Conservation (phyloP, 306 rosid species). For the Cicer judaicum region DNA sequence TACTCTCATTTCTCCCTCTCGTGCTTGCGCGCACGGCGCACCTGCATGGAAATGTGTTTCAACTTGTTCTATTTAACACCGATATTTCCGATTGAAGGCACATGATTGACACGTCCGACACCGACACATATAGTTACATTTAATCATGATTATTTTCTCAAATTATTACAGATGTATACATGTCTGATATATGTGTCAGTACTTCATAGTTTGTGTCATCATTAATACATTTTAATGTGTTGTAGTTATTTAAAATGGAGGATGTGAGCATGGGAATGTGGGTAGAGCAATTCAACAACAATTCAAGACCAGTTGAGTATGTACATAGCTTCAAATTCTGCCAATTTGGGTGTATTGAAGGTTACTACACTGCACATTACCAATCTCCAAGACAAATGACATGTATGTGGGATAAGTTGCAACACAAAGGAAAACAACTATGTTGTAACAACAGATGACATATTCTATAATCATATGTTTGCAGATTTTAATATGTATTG, state of each 20-base stretch:
- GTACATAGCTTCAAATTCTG: conserved; percentile 66
- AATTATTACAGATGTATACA: no score
- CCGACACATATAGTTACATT: no score
- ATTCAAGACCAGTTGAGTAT: conserved; percentile 54
- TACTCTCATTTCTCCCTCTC: background rate
- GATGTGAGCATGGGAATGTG: conserved; percentile 92
- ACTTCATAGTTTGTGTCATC: background rate
- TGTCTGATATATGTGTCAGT: no score
- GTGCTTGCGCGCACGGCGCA: background rate
- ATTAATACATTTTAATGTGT: background rate
- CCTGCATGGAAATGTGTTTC: no score
- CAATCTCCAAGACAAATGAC: conserved; percentile 80
- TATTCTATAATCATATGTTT: conserved; percentile 11
- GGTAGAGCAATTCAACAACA: conserved; percentile 70
- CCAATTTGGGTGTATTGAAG: conserved; percentile 75
- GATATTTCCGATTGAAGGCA: no score
- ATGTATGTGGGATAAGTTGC: conserved; percentile 30
- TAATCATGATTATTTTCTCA: no score
- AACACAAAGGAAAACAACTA: conserved; percentile 23
- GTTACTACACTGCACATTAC: conserved; percentile 72
- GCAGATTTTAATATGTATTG: background rate
- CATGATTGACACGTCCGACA: no score
- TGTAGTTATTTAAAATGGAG: conserved; percentile 78
- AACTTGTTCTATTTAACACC: no score
- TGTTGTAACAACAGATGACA: conserved; percentile 25